These are phyloP conservation scores for Pleurostoma richardsiae DNA, from an alignment of 2,329 filamentous ascomycete genomes.

Conservation along the genomic window DNA sequence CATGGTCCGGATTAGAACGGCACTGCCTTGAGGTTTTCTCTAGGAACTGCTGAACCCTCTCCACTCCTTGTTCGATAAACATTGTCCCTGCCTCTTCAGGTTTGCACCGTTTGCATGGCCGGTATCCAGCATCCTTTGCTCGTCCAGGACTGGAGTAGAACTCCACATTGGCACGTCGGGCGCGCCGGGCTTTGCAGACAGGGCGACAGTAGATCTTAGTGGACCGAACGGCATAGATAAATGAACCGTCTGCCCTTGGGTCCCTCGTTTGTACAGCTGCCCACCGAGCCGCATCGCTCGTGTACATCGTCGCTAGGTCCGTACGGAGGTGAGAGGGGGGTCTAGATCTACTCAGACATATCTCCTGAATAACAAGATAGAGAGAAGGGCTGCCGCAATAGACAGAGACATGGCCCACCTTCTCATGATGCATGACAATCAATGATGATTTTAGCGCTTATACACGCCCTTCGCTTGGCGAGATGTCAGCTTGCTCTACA, in stretches of 20 bases:
- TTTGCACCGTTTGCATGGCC: conserved; percentile 54
- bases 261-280: conserved; percentile 27
- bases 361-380: neutral
- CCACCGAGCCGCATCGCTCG: conserved; percentile 19
- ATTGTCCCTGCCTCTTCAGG: conserved; percentile 31
- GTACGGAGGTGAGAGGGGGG: neutral
- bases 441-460: neutral
- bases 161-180: conserved; percentile 53
- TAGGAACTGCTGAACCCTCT: conserved; percentile 25
- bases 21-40: conserved; percentile 15
- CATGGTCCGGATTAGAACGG: conserved; percentile 1
- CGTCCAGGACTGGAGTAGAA: conserved; percentile 43
- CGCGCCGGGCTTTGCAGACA: conserved; percentile 54
- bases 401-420: neutral
- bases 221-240: conserved; percentile 37
- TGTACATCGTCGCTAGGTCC: neutral
- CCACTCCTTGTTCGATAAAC: conserved; percentile 37
- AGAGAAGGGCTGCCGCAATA: neutral
- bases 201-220: conserved; percentile 55
- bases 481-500: neutral
- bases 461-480: neutral
- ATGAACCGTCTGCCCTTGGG: conserved; percentile 27
- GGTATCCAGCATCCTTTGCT: conserved; percentile 43
- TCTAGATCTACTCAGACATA: neutral
- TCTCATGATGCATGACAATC: too few species aligned